Evolutionary conservation across 345 rosid genomes (phyloP), one percentile per base, ranked within the genome.

Genomic region (Raphanus raphanistrum): DNA sequence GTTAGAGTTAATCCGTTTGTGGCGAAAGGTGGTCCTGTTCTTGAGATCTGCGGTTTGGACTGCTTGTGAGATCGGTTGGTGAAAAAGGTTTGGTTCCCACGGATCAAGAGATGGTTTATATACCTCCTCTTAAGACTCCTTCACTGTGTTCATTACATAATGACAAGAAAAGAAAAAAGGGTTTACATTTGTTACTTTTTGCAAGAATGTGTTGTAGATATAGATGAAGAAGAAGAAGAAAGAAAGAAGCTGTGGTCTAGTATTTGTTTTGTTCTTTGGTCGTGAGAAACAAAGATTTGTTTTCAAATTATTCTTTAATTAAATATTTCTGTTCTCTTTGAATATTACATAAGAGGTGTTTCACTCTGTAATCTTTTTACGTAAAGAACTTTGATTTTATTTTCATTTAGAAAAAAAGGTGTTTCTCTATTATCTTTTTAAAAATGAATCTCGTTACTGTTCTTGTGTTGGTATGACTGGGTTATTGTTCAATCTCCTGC

Each of bases 1-100:
- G 98, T 94, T 25, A 76, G 98, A 43, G 79, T 94, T 77, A 94
- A 94, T 82, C 98, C 98, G 7, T 94, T 94, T 32, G 94, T 94
- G 41, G 85, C 89, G 0, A 90, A 72, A 77, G 96, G 88, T 2
- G 98, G 98, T 43, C 98, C 98, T 0, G 91, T 92, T 15, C 76
- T 92, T 66, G 98, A 94, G 83, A 61, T 94, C 12, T 94, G 98
- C 10, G 98, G 98, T 61, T 78, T 94, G 85, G 88, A 92, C 71
- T 94, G 98, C 71, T 68, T 86, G 96, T 89, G 84, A 79, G 65
- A 62, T 59, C 4, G 28, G 9, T 15, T 2, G 71, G 32, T 52
- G 48, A 28, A 25, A 61, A 60, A 54, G 67, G 31, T 63, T 69
- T 74, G 60, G 16, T 57, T 70, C 64, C 73, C 79, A 80, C 82